A percentile compares a stretch with the other conserved stretches of the same genome.
Conservation (phyloP, 139 green algal genomes). For the Trebouxia sp. region DNA sequence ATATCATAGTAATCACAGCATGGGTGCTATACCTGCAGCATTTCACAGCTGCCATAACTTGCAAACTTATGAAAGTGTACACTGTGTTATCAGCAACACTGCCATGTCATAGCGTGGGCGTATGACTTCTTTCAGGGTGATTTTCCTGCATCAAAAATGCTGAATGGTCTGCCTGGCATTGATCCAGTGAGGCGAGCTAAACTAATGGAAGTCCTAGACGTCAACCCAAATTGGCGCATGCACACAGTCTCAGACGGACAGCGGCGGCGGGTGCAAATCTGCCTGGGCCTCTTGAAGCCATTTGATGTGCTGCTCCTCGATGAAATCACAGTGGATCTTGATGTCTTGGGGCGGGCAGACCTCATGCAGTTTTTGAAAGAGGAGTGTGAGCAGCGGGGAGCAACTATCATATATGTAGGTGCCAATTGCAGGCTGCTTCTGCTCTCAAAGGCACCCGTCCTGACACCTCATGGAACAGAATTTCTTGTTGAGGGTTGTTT, state of each 20-base stretch:
- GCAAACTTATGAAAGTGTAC: too few species aligned
- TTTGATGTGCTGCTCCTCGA: constrained; percentile 90
- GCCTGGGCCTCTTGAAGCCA: constrained; percentile 81
- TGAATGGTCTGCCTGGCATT: constrained; percentile 75
- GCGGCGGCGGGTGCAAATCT: constrained; percentile 90
- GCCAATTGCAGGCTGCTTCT: too few species aligned
- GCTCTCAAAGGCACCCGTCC: too few species aligned
- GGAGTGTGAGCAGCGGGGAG: constrained; percentile 70
- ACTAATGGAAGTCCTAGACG: constrained; percentile 84
- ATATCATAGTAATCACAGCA: too few species aligned
- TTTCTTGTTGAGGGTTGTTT: too few species aligned
- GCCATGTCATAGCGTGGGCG: too few species aligned
- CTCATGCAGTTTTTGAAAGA: constrained; percentile 86
- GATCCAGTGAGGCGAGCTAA: constrained; percentile 59
- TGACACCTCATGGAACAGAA: too few species aligned
- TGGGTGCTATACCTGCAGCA: background rate
- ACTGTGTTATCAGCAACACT: too few species aligned
- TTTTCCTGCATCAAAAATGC: constrained; percentile 88
- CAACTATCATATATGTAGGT: constrained; percentile 85
- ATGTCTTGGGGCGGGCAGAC: constrained; percentile 91
- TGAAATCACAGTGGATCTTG: constrained; percentile 96
- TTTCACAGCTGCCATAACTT: background rate
- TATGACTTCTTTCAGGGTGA: constrained; percentile 84
- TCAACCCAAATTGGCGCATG: constrained; percentile 85
- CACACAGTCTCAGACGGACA: constrained; percentile 90